Conservation (phyloP, 257 asterid species). For the Salvia splendens region DNA sequence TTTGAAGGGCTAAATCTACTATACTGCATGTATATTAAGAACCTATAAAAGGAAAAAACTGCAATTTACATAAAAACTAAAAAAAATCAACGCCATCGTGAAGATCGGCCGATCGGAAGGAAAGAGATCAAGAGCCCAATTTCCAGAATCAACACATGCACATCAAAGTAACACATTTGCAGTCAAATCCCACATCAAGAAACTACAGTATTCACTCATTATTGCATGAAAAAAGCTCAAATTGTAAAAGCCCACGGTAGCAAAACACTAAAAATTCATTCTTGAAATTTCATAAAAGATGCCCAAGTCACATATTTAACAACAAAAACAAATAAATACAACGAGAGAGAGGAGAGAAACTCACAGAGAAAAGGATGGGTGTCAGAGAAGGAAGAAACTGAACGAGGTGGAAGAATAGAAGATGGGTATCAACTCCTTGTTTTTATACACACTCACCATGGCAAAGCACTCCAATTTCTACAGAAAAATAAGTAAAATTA, state of each 20-base stretch:
- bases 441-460: conserved; percentile 34
- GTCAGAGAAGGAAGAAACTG: conserved; percentile 55
- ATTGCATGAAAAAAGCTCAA: conserved; percentile 37
- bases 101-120: conserved; percentile 38
- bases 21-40: conserved; percentile 32
- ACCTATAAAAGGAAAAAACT: conserved; percentile 16
- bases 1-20: too few species aligned
- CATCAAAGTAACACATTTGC: conserved; percentile 38
- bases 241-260: conserved; percentile 32
- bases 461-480: conserved; percentile 14
- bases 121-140: conserved; percentile 41
- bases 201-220: conserved; percentile 25
- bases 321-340: conserved; percentile 2
- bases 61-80: not conserved
- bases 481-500: conserved; percentile 11
- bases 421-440: conserved; percentile 47
- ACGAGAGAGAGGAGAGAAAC: conserved; percentile 41
- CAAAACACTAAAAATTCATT: conserved; percentile 34
- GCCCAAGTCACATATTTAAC: conserved; percentile 18
- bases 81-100: conserved; percentile 23
- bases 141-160: conserved; percentile 50
- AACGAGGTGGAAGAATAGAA: conserved; percentile 48
- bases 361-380: conserved; percentile 52
- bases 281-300: conserved; percentile 30
- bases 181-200: conserved; percentile 46